Base-by-base conservation (phyloP, 306 rosid genomes). In the Amphicarpaea edgeworthii region DNA sequence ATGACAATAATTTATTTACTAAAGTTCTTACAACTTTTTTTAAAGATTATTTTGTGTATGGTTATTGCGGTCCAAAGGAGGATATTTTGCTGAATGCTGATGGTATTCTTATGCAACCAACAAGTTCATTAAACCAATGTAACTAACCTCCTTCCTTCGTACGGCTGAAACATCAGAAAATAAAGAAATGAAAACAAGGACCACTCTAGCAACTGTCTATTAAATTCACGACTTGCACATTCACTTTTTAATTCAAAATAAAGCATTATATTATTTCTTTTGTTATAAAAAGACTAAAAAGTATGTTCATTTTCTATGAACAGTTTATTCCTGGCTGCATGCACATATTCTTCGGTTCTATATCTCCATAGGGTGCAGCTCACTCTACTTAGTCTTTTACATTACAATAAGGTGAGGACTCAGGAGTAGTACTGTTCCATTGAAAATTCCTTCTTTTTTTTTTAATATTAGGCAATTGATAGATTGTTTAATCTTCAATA, bases 201-300 rank as follows among this genome's bases (percentile, higher is more conserved):
- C 85, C 81, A 76, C 78, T 72, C 47, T 30, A 81, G 62, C 23
- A 59, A 26, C 32, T 24, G 10, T 15, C 55, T 23, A 34, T 24
- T 74, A 16, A 75, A 65, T 76, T 41, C 57, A 2, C 9, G 6
- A 10, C 64, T 11, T 0, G 8, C 30, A 50, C 42, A 19, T 50
- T 61, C 68, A 75, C 73, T 81, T 53, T 68, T 54, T 62, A 75
- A 75, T 62, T 70, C 59, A 60, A 60, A 50, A 53, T 49, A 40
- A 28, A 75, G 41, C 77, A 47, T 67, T 69, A 24, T 60, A 51
- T 53, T 68, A 9, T 32, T 47, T 15, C 32, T 45, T 58, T 15
- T 58, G 17, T 50, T 50, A 75, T 69, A 15, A 61, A 81, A 81
- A 75, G 70, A 59, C 58, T 59, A 68, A 75, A 74, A 75, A 53